Percentiles rank a stretch among this genome's conserved stretches.
These are phyloP conservation scores for Kodamaea derodonti DNA, from an alignment of 1,139 yeast species.

Conservation along the genomic window DNA sequence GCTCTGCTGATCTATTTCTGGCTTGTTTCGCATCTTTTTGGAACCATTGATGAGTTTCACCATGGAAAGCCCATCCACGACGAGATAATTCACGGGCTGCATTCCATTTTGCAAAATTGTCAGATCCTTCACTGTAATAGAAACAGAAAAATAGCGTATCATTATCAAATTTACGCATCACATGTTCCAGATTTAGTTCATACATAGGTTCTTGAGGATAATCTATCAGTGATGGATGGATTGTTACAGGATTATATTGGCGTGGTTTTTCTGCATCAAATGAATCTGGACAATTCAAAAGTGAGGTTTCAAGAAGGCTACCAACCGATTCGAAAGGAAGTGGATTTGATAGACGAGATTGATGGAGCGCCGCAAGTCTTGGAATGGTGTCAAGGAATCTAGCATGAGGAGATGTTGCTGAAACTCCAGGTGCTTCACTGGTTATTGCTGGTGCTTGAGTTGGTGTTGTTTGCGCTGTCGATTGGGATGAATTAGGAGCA, in stretches of 20 bases:
- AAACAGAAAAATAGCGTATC: slow-evolving; percentile 92
- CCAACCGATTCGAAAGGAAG: slow-evolving; percentile 56
- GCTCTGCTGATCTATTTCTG: slow-evolving; percentile 45
- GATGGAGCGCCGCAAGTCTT: slow-evolving; percentile 28
- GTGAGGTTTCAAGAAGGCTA: slow-evolving; percentile 65
- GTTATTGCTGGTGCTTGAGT: slow-evolving; percentile 6
- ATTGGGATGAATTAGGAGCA: not conserved
- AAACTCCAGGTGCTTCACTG: slow-evolving; percentile 1
- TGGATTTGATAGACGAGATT: slow-evolving; percentile 42
- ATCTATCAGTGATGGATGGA: slow-evolving; percentile 86
- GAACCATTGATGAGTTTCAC: slow-evolving; percentile 79
- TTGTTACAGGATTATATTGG: slow-evolving; percentile 72
- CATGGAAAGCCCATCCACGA: slow-evolving; percentile 88
- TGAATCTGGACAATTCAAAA: slow-evolving; percentile 90
- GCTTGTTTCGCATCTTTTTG: slow-evolving; percentile 45
- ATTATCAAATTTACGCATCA: slow-evolving; percentile 72
- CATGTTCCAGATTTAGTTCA: slow-evolving; percentile 46
- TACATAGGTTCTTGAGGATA: slow-evolving; percentile 89
- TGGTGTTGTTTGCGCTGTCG: slow-evolving; percentile 4
- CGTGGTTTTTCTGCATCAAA: slow-evolving; percentile 85
- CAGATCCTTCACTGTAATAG: slow-evolving; percentile 59
- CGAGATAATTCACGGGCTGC: slow-evolving; percentile 80
- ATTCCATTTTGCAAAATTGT: slow-evolving; percentile 54
- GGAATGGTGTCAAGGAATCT: slow-evolving; percentile 30
- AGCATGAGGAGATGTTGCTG: slow-evolving; percentile 2